A percentile compares a stretch with the other conserved stretches of the same genome.
Evolutionary conservation across 2,329 filamentous ascomycete genomes (phyloP).

Genomic region (Hypomyces perniciosus): DNA sequence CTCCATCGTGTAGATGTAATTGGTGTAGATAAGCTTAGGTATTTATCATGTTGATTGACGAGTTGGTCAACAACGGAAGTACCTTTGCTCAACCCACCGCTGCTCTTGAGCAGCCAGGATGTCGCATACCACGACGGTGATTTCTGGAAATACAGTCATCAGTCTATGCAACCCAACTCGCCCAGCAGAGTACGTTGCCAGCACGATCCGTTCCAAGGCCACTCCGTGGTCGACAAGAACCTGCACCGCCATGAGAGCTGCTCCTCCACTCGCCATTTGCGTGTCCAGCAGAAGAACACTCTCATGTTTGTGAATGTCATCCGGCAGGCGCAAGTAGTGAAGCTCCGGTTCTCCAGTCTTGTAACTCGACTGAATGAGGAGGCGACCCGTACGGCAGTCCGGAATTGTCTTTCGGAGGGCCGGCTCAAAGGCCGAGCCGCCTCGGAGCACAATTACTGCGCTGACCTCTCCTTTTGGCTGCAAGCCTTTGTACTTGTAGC

Average conservation of each 20-base stretch:
- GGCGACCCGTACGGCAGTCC: slow-evolving; percentile 80
- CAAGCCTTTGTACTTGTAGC: slow-evolving; percentile 65
- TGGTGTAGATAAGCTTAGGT: too few species aligned
- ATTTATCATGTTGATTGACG: too few species aligned
- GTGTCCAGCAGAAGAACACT: slow-evolving; percentile 84
- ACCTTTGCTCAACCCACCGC: slow-evolving; percentile 84
- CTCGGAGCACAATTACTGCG: slow-evolving; percentile 82
- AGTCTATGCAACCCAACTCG: slow-evolving; percentile 77
- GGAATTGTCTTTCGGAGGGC: slow-evolving; percentile 86
- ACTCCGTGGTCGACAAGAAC: slow-evolving; percentile 95
- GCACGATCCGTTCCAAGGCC: slow-evolving; percentile 73
- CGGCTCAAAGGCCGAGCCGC: slow-evolving; percentile 81
- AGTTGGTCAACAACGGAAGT: slow-evolving; percentile 68
- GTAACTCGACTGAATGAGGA: slow-evolving; percentile 85
- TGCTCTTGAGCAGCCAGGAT: slow-evolving; percentile 77
- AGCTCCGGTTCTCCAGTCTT: slow-evolving; percentile 86
- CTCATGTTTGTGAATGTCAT: slow-evolving; percentile 66
- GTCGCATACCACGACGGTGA: slow-evolving; percentile 79
- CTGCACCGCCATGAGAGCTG: slow-evolving; percentile 85
- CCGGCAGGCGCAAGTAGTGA: slow-evolving; percentile 77
- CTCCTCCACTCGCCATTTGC: slow-evolving; percentile 89
- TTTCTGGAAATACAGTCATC: slow-evolving; percentile 80
- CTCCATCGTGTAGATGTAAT: not conserved
- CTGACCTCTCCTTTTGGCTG: slow-evolving; percentile 66
- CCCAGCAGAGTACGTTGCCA: slow-evolving; percentile 89